These are phyloP conservation scores for Neofusicoccum ribis DNA, from an alignment of 2,329 filamentous ascomycete species.

Conservation along the genomic window DNA sequence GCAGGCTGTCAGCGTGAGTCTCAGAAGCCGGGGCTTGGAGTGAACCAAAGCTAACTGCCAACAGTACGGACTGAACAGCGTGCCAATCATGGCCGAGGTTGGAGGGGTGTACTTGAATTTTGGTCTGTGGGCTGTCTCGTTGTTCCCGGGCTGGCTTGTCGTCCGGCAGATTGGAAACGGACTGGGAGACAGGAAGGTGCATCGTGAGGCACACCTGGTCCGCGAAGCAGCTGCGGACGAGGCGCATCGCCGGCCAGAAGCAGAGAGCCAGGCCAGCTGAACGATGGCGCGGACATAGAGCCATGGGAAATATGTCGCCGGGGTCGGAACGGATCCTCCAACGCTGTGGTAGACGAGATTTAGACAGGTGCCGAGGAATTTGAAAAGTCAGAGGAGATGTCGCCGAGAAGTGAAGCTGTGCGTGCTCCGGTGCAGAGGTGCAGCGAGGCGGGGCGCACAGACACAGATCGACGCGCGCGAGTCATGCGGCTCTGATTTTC, in stretches of 20 bases:
- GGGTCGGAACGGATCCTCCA: neutral
- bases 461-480: neutral
- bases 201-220: conserved; percentile 6
- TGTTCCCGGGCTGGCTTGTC: conserved; percentile 68
- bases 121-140: conserved; percentile 63
- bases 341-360: neutral
- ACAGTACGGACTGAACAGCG: conserved; percentile 62
- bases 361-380: neutral
- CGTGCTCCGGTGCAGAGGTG: too few relatives aligned
- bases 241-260: neutral
- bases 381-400: neutral
- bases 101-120: conserved; percentile 72
- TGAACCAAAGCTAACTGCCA: neutral
- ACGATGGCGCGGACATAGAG: neutral
- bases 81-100: conserved; percentile 63
- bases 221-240: neutral
- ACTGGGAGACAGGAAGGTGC: conserved; percentile 14
- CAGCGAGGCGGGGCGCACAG: neutral
- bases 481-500: conserved; percentile 10
- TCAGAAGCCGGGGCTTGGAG: neutral
- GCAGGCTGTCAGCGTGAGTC: conserved; percentile 61
- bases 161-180: conserved; percentile 41
- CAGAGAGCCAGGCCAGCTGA: neutral
- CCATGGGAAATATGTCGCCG: neutral
- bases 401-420: neutral